phyloP scores from a whole-genome alignment of 306 rosid genomes.

The Neltuma alba region DNA sequence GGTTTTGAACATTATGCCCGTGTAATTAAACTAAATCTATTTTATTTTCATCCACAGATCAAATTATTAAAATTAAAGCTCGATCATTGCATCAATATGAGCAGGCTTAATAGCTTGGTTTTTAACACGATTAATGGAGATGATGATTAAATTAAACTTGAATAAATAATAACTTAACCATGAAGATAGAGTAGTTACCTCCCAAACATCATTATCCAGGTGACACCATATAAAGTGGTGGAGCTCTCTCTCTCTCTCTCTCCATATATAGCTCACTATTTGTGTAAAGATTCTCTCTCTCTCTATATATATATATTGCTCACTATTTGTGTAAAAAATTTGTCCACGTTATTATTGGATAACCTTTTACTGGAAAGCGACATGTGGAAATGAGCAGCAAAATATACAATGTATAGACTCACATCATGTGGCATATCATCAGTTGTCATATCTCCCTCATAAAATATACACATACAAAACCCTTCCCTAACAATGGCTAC shows the following conservation, averaged over 20 bases:
- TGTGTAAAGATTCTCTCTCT: too few relatives aligned
- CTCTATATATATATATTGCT: background rate
- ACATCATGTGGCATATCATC: background rate
- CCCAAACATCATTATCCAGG: conserved; percentile 7
- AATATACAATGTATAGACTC: background rate
- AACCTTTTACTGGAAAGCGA: conserved; percentile 27
- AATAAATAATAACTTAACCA: background rate
- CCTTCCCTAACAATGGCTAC: background rate
- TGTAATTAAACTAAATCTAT: background rate
- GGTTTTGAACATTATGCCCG: background rate
- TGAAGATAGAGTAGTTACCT: background rate
- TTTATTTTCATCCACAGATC: background rate
- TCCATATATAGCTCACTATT: background rate
- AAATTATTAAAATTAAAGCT: background rate
- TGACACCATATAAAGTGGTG: conserved; percentile 1
- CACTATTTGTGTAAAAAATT: conserved; percentile 3
- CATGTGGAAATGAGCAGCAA: conserved; percentile 5
- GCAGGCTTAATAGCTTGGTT: too few relatives aligned
- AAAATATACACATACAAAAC: background rate
- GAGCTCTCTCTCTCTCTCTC: too few relatives aligned
- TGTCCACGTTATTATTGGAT: conserved; percentile 9
- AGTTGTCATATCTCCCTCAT: background rate
- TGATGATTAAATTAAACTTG: background rate
- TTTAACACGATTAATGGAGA: too few relatives aligned
- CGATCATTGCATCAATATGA: background rate